A percentile compares a stretch with the other conserved stretches of the same genome.
phyloP scores from a whole-genome alignment of 2,329 filamentous ascomycete species.

The Colletotrichum sp. region DNA sequence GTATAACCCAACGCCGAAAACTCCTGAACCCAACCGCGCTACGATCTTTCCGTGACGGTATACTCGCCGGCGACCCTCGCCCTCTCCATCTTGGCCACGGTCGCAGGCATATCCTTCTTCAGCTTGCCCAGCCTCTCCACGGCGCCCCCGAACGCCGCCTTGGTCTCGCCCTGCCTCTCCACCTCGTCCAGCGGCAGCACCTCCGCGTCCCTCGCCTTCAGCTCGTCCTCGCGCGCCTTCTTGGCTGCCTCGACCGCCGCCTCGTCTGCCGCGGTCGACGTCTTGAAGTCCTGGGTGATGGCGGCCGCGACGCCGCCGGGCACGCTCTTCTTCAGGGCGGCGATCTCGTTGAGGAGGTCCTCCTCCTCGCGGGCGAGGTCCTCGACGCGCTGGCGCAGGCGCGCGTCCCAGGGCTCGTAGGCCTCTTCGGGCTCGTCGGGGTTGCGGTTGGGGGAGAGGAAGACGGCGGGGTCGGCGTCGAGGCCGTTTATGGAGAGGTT shows the following conservation, averaged over 20 bases:
- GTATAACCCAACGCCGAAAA: conserved; percentile 9
- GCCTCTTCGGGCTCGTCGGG: conserved; percentile 39
- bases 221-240: conserved; percentile 22
- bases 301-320: conserved; percentile 50
- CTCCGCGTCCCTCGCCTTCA: conserved; percentile 24
- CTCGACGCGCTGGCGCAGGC: conserved; percentile 63
- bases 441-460: conserved; percentile 33
- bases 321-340: conserved; percentile 60
- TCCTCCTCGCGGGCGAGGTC: conserved; percentile 67
- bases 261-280: conserved; percentile 51
- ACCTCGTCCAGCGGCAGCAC: conserved; percentile 37
- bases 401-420: conserved; percentile 66
- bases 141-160: conserved; percentile 49
- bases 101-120: conserved; percentile 65
- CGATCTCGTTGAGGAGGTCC: conserved; percentile 68
- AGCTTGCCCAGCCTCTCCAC: conserved; percentile 56
- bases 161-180: conserved; percentile 51
- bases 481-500: conserved; percentile 70
- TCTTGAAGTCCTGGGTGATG: conserved; percentile 46
- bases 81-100: conserved; percentile 69
- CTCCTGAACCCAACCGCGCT: neutral
- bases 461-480: conserved; percentile 45
- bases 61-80: conserved; percentile 65
- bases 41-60: conserved; percentile 47
- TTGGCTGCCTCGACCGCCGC: conserved; percentile 30